Evolutionary conservation across 2,329 filamentous ascomycete species (phyloP), one percentile per base, ranked within the genome.

Genomic region (Metarhizium sp.): DNA sequence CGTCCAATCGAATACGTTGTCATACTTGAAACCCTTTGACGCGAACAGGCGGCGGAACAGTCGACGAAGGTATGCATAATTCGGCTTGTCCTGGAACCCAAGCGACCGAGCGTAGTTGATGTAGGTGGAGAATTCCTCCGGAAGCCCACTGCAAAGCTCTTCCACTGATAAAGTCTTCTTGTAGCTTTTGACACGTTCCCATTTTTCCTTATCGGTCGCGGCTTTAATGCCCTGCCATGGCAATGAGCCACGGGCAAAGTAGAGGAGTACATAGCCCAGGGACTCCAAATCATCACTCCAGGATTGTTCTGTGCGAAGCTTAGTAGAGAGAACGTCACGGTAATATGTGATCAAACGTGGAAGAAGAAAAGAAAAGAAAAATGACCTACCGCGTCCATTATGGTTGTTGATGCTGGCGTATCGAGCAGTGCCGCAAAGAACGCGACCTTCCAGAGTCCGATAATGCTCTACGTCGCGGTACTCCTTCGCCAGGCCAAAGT

Each of bases 401-500:
- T 50, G 47, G 29, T 50, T 32, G 29, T 50, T 50, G 29, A 50
- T n/a, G n/a, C 47, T 50, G 29, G 47, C 47, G 20, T 50, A 50
- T 14, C 47, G 47, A 50, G 6, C 7, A 16, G 47, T 36, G 47
- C 47, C 47, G 18, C 47, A n/a, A n/a, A 50, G 20, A 32, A 14
- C 2, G 6, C 47, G 47, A 16, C 29, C 47, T 11, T 32, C 29
- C 7, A 29, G 8, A 5, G 4, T 50, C 5, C 4, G 6, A 50
- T 50, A 20, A 6, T 20, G 8, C n/a, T 50, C 13, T 18, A 4
- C 25, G 8, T 29, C 47, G 20, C 20, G 4, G 16, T 14, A 6
- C 7, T 57, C 45, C 25, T 32, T 48, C 69, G 94, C 92, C 62
- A 99, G 80, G 80, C 94, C 94, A 66, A 99, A 99, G 75, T 97